A percentile compares a stretch with the other conserved stretches of the same genome.
Conservation (phyloP, 164 flowering plant species). For the Vitis vinifera region DNA sequence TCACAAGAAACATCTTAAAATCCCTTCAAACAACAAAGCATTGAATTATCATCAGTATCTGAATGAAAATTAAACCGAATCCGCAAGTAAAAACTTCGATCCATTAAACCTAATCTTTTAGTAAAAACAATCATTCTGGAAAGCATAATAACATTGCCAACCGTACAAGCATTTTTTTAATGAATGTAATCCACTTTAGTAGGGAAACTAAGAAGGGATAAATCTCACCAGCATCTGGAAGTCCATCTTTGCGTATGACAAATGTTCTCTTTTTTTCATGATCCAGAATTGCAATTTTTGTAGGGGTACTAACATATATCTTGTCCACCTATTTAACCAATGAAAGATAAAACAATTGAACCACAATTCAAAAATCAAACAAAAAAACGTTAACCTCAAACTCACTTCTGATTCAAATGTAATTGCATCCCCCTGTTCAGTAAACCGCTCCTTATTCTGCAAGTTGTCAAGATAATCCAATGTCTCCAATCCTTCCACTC, state of each 20-base stretch:
- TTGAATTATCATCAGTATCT: neutral
- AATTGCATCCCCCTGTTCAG: conserved; percentile 96
- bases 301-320: conserved; percentile 77
- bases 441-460: conserved; percentile 67
- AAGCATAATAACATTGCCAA: too few relatives aligned
- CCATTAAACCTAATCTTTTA: too few relatives aligned
- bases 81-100: too few relatives aligned
- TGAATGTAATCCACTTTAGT: too few relatives aligned
- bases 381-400: conserved; percentile 1
- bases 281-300: conserved; percentile 84
- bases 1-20: too few relatives aligned
- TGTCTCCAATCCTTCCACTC: conserved; percentile 93
- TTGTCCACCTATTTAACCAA: conserved; percentile 48
- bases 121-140: too few relatives aligned
- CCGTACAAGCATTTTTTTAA: too few relatives aligned
- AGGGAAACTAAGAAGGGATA: neutral
- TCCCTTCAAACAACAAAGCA: neutral
- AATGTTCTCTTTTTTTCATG: conserved; percentile 94
- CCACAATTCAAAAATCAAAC: conserved; percentile 1
- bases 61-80: too few relatives aligned
- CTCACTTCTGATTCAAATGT: conserved; percentile 83
- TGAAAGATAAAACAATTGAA: conserved; percentile 7
- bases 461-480: conserved; percentile 87
- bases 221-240: conserved; percentile 67
- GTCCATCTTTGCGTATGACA: conserved; percentile 72